Conservation (phyloP, 2,329 filamentous ascomycete species). For the Dothistroma pini region DNA sequence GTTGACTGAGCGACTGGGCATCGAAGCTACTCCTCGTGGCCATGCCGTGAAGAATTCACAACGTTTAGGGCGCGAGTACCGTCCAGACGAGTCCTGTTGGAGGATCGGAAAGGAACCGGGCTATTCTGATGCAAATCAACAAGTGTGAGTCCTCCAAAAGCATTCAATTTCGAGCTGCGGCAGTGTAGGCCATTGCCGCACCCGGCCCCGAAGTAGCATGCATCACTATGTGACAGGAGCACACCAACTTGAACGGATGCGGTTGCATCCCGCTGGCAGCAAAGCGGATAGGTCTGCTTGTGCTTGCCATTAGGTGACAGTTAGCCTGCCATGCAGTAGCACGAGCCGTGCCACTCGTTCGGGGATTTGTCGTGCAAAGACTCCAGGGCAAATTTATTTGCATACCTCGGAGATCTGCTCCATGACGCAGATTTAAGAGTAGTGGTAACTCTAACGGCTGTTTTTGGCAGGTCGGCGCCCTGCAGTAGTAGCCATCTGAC, state of each 20-base stretch:
- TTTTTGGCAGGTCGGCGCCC: constrained; percentile 5
- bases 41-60: background rate
- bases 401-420: background rate
- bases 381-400: background rate
- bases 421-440: constrained; percentile 3
- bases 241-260: background rate
- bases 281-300: background rate
- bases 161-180: background rate
- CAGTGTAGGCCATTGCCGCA: background rate
- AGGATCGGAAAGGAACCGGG: background rate
- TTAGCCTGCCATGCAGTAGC: background rate
- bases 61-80: background rate
- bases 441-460: constrained; percentile 2
- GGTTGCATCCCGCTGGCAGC: background rate
- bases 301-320: background rate
- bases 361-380: background rate
- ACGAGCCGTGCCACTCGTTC: background rate
- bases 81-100: background rate
- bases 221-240: background rate
- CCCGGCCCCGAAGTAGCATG: background rate
- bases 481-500: constrained; percentile 1
- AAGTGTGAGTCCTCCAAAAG: background rate
- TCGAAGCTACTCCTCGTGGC: background rate
- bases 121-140: background rate
- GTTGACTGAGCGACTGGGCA: background rate